phyloP scores from a whole-genome alignment of 1,139 yeast species.

The Candida glucosophila region DNA sequence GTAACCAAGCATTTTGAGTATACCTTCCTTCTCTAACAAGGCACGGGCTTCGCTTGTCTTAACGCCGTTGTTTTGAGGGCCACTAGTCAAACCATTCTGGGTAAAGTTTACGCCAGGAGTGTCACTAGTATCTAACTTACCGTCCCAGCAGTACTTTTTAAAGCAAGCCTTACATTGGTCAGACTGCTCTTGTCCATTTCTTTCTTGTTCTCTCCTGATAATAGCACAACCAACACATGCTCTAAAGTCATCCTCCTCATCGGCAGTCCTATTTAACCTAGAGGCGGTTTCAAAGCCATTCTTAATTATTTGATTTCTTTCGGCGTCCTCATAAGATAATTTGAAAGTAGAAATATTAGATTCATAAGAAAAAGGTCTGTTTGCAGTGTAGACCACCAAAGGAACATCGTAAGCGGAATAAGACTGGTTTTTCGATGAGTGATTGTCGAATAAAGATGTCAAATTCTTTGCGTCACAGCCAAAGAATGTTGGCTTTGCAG shows the following conservation, averaged over 20 bases:
- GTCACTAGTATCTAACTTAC: constrained; percentile 20
- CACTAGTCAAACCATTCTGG: constrained; percentile 35
- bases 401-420: constrained; percentile 51
- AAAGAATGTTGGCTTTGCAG: constrained; percentile 68
- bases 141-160: constrained; percentile 77
- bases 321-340: constrained; percentile 51
- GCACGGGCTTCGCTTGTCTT: constrained; percentile 10
- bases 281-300: constrained; percentile 80
- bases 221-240: constrained; percentile 88
- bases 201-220: constrained; percentile 72
- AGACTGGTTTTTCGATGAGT: constrained; percentile 11
- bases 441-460: constrained; percentile 33
- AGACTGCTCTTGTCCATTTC: constrained; percentile 53
- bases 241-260: constrained; percentile 63
- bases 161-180: constrained; percentile 72
- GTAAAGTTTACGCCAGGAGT: constrained; percentile 35
- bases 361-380: constrained; percentile 57
- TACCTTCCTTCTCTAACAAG: too few species aligned
- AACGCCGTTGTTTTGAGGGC: constrained; percentile 16
- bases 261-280: constrained; percentile 64
- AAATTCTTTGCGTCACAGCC: constrained; percentile 74
- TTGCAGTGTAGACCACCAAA: constrained; percentile 70
- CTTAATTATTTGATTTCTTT: constrained; percentile 52
- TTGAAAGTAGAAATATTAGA: constrained; percentile 70
- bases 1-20: too few species aligned